Base-by-base conservation (phyloP, 2,329 filamentous ascomycete genomes). In the Macrophomina phaseolina region DNA sequence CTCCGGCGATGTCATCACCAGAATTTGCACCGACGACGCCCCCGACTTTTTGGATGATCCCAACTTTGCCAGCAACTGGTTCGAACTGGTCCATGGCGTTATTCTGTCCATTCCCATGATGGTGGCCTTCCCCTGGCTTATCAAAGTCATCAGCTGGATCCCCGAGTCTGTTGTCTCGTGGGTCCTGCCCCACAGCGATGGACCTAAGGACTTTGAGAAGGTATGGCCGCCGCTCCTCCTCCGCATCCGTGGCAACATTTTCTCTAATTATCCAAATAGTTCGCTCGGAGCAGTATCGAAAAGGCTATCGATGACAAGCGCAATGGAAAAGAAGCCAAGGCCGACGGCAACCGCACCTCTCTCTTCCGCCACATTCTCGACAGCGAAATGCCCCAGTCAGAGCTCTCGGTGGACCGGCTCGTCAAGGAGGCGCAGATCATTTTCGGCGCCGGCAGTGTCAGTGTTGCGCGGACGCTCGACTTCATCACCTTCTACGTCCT, bases 371-470 rank as follows among this genome's bases (percentile, higher is more conserved):
- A 42, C 11, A 8, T 61, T 8, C 38, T 61, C 23, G n/a, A 61
- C 7, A 42, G 34, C 36, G 40, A 45, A 23, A n/a, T 61, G 23
- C 56, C 56, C 7, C 32, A 36, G 14, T 68, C 72, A 16, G 78
- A 80, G 65, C 81, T 81, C 67, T 72, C 75, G 0, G 71, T 72
- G 7, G 62, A 69, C 7, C 71, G 77, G 4, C 67, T 80, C 28
- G 69, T 67, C 18, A 73, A 76, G 30, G 78, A 80, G 42, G 73
- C 72, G 28, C 67, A 72, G 52, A 65, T 74, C 4, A 49, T 79
- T 3, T 67, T 76, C 2, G 67, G 71, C 16, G 77, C 78, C 6
- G 77, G 78, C 0, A 67, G 71, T 1, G 75, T 76, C 36, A 79
- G 77, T 0, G 79, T 76, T 1, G 73, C 77, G 16, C 64, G 68